phyloP scores from a whole-genome alignment of 2,329 filamentous ascomycete species.

The Fusarium fracticaudum region DNA sequence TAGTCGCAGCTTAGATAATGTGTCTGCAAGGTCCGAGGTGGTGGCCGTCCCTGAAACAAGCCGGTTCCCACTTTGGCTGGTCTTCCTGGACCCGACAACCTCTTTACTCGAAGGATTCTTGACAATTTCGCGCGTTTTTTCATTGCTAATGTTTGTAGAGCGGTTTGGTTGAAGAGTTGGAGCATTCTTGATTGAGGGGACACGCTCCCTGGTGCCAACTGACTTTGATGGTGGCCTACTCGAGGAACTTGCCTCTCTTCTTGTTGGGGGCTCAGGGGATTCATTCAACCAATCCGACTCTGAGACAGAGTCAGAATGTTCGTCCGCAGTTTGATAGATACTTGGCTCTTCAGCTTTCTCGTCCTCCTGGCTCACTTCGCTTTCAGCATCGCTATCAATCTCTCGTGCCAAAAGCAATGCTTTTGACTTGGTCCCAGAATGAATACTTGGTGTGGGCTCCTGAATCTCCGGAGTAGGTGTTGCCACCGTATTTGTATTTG shows the following conservation, averaged over 20 bases:
- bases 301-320: conserved; percentile 30
- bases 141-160: background rate
- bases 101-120: conserved; percentile 6
- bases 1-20: conserved; percentile 39
- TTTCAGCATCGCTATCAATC: conserved; percentile 15
- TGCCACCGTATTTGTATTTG: background rate
- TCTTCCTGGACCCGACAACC: background rate
- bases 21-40: conserved; percentile 36
- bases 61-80: background rate
- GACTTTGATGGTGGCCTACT: background rate
- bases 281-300: conserved; percentile 30
- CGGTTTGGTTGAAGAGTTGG: conserved; percentile 3
- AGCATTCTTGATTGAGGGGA: conserved; percentile 1
- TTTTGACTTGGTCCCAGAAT: background rate
- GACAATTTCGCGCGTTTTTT: background rate
- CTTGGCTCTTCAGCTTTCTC: conserved; percentile 35
- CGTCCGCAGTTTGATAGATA: conserved; percentile 39
- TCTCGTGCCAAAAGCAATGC: conserved; percentile 19
- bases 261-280: conserved; percentile 9
- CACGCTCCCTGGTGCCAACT: background rate
- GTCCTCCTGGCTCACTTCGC: conserved; percentile 6
- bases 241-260: background rate
- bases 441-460: background rate
- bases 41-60: conserved; percentile 8
- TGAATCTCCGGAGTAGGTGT: background rate